phyloP scores from a whole-genome alignment of 2,329 filamentous ascomycete genomes.

The Xylariaceae sp. region DNA sequence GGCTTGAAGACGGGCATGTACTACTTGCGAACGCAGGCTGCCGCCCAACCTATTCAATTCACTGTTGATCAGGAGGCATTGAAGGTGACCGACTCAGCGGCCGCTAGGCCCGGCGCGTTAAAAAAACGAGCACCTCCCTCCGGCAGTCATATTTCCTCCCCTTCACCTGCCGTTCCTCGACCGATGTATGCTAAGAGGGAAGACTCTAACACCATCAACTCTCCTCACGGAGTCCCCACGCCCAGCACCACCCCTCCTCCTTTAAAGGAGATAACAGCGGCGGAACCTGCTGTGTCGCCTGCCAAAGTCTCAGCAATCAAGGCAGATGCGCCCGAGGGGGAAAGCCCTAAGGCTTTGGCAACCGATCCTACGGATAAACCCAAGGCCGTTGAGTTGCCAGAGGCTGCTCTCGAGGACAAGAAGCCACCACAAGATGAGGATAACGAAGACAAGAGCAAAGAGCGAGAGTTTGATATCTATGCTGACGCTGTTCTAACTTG shows the following conservation, averaged over 20 bases:
- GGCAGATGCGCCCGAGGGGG: slow-evolving; percentile 77
- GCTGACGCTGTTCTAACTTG: slow-evolving; percentile 90
- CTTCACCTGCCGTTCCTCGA: slow-evolving; percentile 67
- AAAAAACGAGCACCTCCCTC: slow-evolving; percentile 75
- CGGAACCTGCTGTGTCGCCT: slow-evolving; percentile 60
- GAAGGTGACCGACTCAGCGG: slow-evolving; percentile 81
- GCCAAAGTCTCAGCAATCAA: slow-evolving; percentile 73
- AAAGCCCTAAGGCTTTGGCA: slow-evolving; percentile 78
- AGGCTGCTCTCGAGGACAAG: slow-evolving; percentile 58
- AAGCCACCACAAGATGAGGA: slow-evolving; percentile 72
- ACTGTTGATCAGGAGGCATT: slow-evolving; percentile 97
- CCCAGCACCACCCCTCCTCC: slow-evolving; percentile 72
- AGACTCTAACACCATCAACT: slow-evolving; percentile 46
- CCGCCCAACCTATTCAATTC: slow-evolving; percentile 96
- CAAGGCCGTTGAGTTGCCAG: slow-evolving; percentile 70
- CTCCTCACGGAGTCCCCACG: slow-evolving; percentile 70
- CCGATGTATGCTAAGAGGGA: slow-evolving; percentile 70
- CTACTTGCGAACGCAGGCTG: slow-evolving; percentile 97
- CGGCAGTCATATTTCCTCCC: slow-evolving; percentile 60
- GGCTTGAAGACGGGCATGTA: slow-evolving; percentile 99
- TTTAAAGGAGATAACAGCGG: slow-evolving; percentile 46
- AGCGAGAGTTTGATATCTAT: slow-evolving; percentile 91
- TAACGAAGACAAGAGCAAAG: slow-evolving; percentile 71
- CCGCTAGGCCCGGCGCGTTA: slow-evolving; percentile 65
- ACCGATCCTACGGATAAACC: slow-evolving; percentile 71